phyloP scores from a whole-genome alignment of 305 asterid species.

The Plantago lanceolata region DNA sequence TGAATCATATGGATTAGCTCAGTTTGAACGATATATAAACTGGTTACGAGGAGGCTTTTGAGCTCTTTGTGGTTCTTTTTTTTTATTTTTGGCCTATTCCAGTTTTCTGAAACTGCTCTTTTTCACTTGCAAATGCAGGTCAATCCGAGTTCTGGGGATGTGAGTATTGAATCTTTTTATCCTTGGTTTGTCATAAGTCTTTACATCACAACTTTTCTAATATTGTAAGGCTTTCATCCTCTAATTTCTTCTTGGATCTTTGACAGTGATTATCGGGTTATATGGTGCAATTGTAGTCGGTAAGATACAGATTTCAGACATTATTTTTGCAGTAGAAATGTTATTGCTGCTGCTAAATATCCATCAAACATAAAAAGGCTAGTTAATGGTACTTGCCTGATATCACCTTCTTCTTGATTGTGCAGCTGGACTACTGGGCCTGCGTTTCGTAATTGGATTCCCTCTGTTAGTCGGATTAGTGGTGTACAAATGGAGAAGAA shows the following conservation, averaged over 20 bases:
- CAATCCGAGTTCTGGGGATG: slow-evolving; percentile 32
- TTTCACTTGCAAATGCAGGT: slow-evolving; percentile 49
- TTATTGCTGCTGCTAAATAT: not conserved
- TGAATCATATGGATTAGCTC: too few species aligned
- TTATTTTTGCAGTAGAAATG: not conserved
- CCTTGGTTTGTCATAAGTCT: slow-evolving; percentile 15
- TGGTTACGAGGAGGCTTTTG: too few species aligned
- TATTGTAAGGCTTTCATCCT: slow-evolving; percentile 7
- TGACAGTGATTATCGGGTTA: slow-evolving; percentile 27
- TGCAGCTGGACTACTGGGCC: slow-evolving; percentile 33
- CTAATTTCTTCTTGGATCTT: slow-evolving; percentile 19
- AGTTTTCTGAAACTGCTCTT: slow-evolving; percentile 30
- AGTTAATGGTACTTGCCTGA: not conserved
- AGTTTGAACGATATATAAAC: too few species aligned
- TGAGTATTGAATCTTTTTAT: slow-evolving; percentile 26
- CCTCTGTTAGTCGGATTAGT: slow-evolving; percentile 25
- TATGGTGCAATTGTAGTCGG: slow-evolving; percentile 33
- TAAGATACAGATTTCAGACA: slow-evolving; percentile 26
- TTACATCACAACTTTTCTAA: slow-evolving; percentile 11
- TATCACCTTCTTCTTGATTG: slow-evolving; percentile 4
- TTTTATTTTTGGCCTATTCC: not conserved
- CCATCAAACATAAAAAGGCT: not conserved
- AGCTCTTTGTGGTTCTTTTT: not conserved
- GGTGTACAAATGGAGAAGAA: slow-evolving; percentile 27
- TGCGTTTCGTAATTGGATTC: slow-evolving; percentile 36